Base-by-base conservation (phyloP, 495 filamentous ascomycete species). In the Filosporella fistucella region DNA sequence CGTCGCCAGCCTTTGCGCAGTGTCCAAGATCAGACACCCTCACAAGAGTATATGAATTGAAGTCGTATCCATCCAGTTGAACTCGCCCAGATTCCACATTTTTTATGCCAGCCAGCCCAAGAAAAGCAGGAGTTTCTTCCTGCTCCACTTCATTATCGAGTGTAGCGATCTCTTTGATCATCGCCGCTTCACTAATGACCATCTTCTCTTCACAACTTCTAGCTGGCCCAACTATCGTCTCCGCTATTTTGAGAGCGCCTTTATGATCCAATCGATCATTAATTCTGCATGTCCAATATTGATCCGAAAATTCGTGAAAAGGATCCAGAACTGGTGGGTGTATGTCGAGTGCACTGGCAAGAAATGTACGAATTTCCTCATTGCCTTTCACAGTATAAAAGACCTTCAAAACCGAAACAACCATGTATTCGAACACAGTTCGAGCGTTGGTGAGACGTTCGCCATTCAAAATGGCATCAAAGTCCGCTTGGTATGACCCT, bases 271-370 rank as follows among this genome's bases (percentile, higher is more conserved):
- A 25, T 25, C 32, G n/a, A 22, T 23, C 24, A 6, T 35, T 14
- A 16, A 33, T 18, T 42, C 46, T 49, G 37, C 2, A 33, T 42
- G 25, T 14, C 46, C 46, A 49, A 49, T 49, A 49, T 24, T 34
- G 14, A 42, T 41, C 13, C 16, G 25, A 30, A 34, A 33, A 38
- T 21, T 40, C 17, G 35, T 40, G 4, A 25, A 2, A 39, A 17
- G 33, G 33, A 24, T 33, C 46, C 10, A 26, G n/a, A n/a, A n/a
- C n/a, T n/a, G n/a, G n/a, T n/a, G n/a, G 21, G 17, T 3, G 23
- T 48, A 20, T 49, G 14, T 33, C 35, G 16, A 49, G 16, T 6
- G 25, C 14, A 49, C 14, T 49, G 16, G 25, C 16, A 21, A 49
- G 36, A 41, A 41, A 24, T 49, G 3, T 3, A 41, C 26, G 24